Conservation (phyloP, 345 rosid species). For the Arabis hirsuta region DNA sequence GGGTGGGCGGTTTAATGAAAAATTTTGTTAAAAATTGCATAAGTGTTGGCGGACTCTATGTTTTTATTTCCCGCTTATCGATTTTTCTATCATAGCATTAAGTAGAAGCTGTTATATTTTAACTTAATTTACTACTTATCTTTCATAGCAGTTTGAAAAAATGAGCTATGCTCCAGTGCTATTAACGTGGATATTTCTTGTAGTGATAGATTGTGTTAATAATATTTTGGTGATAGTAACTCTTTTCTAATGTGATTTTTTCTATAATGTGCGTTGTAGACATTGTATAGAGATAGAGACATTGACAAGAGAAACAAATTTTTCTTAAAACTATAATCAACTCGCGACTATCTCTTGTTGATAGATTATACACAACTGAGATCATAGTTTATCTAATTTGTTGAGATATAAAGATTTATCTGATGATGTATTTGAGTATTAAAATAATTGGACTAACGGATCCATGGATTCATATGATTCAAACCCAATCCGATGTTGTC, state of each 20-base stretch:
- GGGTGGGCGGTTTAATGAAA: no score
- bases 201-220: no score
- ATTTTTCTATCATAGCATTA: no score
- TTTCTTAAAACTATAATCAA: background rate
- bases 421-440: background rate
- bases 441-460: background rate
- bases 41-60: no score
- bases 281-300: background rate
- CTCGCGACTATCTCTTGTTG: background rate
- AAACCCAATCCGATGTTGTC: constrained; percentile 30
- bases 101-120: no score
- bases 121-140: no score
- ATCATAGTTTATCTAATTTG: background rate
- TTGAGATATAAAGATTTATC: background rate
- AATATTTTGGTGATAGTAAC: no score
- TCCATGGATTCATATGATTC: constrained; percentile 2
- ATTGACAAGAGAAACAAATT: background rate
- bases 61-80: no score
- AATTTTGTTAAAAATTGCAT: no score
- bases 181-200: no score
- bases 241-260: background rate
- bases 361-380: constrained; percentile 4
- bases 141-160: no score
- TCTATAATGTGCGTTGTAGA: background rate
- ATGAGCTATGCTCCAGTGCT: no score